Base-by-base conservation (phyloP, 768 basidiomycete species). In the Hygrophorus pudorinus region DNA sequence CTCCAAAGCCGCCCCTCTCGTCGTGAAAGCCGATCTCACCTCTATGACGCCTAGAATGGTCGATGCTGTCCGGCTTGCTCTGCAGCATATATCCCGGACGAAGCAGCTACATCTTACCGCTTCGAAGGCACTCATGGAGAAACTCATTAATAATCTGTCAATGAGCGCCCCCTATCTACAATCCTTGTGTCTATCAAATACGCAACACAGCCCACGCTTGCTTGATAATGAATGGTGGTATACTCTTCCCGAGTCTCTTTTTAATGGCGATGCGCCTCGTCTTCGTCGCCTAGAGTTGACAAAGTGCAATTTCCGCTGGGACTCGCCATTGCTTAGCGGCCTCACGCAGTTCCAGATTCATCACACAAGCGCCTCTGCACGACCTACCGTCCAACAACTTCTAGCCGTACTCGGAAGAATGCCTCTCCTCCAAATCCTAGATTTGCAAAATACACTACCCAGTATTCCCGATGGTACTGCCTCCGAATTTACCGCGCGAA, bases 1-100 rank as follows among this genome's bases (percentile, higher is more conserved):
- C 16, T 75, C 73, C 2, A 72, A 70, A 50, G 63, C 56, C 54
- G 63, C 63, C 12, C 58, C 62, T 27, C 54, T 67, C 17, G 45
- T 55, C 35, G 46, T 68, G 41, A 58, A 54, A 41, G 58, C 52
- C 20, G 49, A 51, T 46, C 36, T 59, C 34, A 45, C 52, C 27
- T 59, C 52, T 45, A 43, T 54, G 5, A 59, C 57, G 11, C 64
- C 56, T 8, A 55, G 44, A 39, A 58, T 59, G 37, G 44, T 57
- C 27, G 52, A 54, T 24, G 51, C 55, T 18, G 53, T 70, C 20
- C 56, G 56, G 29, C 56, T 53, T 21, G 57, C 60, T 24, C 53
- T 65, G 45, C 44, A 49, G 33, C 64, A 67, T 32, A 48, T 60
- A 2, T 50, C 59, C 32, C 64, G 68, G 33, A 62, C 66, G 11